phyloP scores from a whole-genome alignment of 2,329 filamentous ascomycete species.

The Arthrobotrys sinensis region DNA sequence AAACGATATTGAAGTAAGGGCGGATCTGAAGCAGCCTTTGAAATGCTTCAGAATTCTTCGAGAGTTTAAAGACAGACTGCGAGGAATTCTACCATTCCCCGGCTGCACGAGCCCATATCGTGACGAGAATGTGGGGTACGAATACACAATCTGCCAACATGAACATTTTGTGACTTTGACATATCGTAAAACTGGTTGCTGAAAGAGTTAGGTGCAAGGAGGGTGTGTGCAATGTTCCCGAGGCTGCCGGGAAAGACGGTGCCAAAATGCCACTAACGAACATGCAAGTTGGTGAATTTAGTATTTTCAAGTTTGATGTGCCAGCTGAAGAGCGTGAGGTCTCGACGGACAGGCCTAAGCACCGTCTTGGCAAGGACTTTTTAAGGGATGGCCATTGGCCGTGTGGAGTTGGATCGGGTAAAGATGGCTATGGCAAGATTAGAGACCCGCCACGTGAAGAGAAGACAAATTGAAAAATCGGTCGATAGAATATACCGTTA shows the following conservation, averaged over 20 bases:
- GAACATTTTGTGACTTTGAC: conserved; percentile 8
- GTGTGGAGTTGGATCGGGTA: conserved; percentile 37
- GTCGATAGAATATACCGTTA: conserved; percentile 20
- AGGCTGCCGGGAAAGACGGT: conserved; percentile 33
- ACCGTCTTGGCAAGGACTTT: conserved; percentile 52
- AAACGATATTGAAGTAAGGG: conserved; percentile 9
- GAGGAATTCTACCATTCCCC: conserved; percentile 7
- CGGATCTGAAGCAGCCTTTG: not conserved
- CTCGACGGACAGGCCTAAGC: conserved; percentile 8
- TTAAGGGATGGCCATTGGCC: conserved; percentile 11
- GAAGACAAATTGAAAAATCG: conserved; percentile 26
- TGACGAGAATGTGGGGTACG: conserved; percentile 38
- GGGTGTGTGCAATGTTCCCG: conserved; percentile 38
- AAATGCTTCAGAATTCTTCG: conserved; percentile 18
- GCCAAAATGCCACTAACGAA: conserved; percentile 39
- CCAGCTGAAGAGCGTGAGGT: conserved; percentile 28
- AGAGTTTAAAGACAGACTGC: not conserved
- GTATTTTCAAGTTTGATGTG: conserved; percentile 23
- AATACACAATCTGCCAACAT: conserved; percentile 14
- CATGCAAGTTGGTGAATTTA: conserved; percentile 21
- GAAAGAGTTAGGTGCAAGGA: conserved; percentile 43
- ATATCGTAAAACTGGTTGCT: conserved; percentile 18
- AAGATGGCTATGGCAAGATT: conserved; percentile 39
- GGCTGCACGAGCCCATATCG: conserved; percentile 20
- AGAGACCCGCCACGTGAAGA: conserved; percentile 30